phyloP scores from a whole-genome alignment of 1,139 yeast genomes.

The Taphrina betulina region DNA sequence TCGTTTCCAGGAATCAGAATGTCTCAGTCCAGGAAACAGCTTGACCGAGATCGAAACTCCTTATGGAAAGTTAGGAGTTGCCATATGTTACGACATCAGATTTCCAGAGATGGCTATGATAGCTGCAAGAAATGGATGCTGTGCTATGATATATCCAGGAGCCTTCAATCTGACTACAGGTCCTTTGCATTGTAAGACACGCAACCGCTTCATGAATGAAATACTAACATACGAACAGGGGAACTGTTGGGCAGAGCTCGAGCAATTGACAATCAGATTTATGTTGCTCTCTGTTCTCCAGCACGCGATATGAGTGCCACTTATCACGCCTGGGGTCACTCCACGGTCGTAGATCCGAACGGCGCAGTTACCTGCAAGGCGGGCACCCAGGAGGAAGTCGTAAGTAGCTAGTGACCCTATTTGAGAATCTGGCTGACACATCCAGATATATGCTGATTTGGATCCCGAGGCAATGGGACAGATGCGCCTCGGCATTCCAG shows the following conservation, averaged over 20 bases:
- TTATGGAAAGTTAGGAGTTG: constrained; percentile 78
- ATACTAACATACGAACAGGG: constrained; percentile 48
- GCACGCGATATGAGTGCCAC: constrained; percentile 71
- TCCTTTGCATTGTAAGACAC: constrained; percentile 62
- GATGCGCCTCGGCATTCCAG: constrained; percentile 73
- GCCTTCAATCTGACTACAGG: constrained; percentile 96
- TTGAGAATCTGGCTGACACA: not conserved
- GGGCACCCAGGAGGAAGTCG: constrained; percentile 75
- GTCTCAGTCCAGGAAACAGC: constrained; percentile 73
- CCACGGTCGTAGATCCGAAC: constrained; percentile 78
- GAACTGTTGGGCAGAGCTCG: constrained; percentile 78
- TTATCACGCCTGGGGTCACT: constrained; percentile 92
- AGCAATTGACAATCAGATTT: constrained; percentile 86
- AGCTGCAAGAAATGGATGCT: constrained; percentile 72
- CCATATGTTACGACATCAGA: constrained; percentile 88
- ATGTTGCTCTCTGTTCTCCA: constrained; percentile 79
- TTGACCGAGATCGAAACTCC: constrained; percentile 74
- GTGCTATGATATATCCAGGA: constrained; percentile 91
- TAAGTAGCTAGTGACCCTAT: not conserved
- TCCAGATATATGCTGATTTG: constrained; percentile 64
- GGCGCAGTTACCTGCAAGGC: constrained; percentile 83
- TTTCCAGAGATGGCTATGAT: constrained; percentile 86
- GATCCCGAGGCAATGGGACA: constrained; percentile 62
- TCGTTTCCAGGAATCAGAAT: constrained; percentile 75
- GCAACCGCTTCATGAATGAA: not conserved